Conservation (phyloP, 2,329 filamentous ascomycete genomes). For the Zymoseptoria crescenta region DNA sequence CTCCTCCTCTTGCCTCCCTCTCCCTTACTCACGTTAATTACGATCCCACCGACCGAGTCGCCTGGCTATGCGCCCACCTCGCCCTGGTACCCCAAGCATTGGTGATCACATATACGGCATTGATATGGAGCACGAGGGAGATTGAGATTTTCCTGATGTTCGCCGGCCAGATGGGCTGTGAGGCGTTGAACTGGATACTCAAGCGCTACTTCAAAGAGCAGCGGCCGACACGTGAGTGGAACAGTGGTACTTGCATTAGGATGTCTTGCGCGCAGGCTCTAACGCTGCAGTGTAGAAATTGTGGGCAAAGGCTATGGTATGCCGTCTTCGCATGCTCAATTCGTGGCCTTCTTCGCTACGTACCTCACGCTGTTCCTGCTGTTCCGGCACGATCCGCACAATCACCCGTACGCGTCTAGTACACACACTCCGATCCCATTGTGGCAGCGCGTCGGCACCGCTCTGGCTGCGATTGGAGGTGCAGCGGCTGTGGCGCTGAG, state of each 20-base stretch:
- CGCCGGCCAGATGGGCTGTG: slow-evolving; percentile 81
- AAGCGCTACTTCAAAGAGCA: slow-evolving; percentile 92
- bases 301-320: slow-evolving; percentile 94
- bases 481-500: slow-evolving; percentile 61
- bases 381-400: slow-evolving; percentile 59
- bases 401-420: slow-evolving; percentile 34
- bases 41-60: slow-evolving; percentile 79
- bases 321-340: slow-evolving; percentile 93
- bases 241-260: too few species aligned
- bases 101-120: slow-evolving; percentile 79
- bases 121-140: slow-evolving; percentile 87
- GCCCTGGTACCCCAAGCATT: slow-evolving; percentile 89
- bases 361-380: slow-evolving; percentile 79
- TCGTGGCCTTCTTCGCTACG: slow-evolving; percentile 83
- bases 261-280: not conserved
- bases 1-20: slow-evolving; percentile 68
- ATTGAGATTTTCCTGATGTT: slow-evolving; percentile 85
- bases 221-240: slow-evolving; percentile 69
- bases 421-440: slow-evolving; percentile 51
- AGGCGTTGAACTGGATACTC: slow-evolving; percentile 79
- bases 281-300: slow-evolving; percentile 43
- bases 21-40: slow-evolving; percentile 96
- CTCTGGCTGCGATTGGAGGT: slow-evolving; percentile 32
- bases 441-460: slow-evolving; percentile 51
- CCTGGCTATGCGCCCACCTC: slow-evolving; percentile 85